These are phyloP conservation scores for Coniosporium apollinis DNA, from an alignment of 495 filamentous ascomycete species.

Conservation along the genomic window DNA sequence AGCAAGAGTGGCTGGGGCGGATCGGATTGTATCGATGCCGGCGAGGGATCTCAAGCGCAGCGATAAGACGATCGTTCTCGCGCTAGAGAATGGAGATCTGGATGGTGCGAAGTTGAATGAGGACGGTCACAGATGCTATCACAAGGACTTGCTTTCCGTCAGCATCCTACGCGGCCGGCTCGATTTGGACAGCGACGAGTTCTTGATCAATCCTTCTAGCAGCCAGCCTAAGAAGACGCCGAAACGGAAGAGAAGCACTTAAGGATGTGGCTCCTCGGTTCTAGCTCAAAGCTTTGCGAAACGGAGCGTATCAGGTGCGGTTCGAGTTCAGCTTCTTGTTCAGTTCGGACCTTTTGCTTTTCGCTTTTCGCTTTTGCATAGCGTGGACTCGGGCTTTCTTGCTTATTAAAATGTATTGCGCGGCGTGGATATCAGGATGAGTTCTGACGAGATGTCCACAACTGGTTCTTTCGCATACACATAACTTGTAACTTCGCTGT, in stretches of 20 bases:
- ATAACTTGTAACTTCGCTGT: too few relatives aligned
- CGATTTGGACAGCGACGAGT: constrained; percentile 14
- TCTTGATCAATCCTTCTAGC: constrained; percentile 4
- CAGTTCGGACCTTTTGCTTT: too few relatives aligned
- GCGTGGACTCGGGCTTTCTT: too few relatives aligned
- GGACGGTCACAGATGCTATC: constrained; percentile 5
- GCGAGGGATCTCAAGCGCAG: constrained; percentile 5
- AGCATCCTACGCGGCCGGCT: constrained; percentile 12
- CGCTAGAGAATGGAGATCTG: constrained; percentile 5
- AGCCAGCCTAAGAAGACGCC: constrained; percentile 5
- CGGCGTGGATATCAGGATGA: too few relatives aligned
- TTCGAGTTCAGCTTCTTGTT: too few relatives aligned
- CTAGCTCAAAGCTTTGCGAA: too few relatives aligned
- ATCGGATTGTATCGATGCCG: constrained; percentile 2
- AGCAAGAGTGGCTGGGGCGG: constrained; percentile 14
- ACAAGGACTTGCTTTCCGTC: constrained; percentile 9
- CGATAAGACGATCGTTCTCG: constrained; percentile 6
- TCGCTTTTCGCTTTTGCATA: too few relatives aligned
- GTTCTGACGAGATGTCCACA: too few relatives aligned
- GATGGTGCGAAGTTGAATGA: constrained; percentile 5
- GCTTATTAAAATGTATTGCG: too few relatives aligned
- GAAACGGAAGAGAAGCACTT: constrained; percentile 6
- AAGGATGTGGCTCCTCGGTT: too few relatives aligned
- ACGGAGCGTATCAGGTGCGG: too few relatives aligned
- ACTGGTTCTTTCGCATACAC: too few relatives aligned